Conservation (phyloP, 2,329 filamentous ascomycete species). For the Falciphora oryzae region DNA sequence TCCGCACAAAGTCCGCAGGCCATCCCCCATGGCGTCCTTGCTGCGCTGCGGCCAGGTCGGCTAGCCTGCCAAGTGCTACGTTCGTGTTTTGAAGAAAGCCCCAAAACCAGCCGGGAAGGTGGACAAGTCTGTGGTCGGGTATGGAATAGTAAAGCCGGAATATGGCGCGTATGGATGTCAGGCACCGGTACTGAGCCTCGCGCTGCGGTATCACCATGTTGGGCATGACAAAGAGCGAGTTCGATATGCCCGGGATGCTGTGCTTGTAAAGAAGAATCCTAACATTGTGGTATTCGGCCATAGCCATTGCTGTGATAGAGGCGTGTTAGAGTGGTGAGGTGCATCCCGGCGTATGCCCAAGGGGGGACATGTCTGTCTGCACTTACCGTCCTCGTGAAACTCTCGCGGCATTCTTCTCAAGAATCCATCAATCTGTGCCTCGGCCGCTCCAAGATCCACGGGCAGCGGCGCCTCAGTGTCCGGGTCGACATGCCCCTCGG, state of each 20-base stretch:
- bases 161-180: conserved; percentile 13
- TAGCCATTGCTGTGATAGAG: conserved; percentile 12
- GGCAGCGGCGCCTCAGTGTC: neutral
- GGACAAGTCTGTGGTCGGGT: conserved; percentile 12
- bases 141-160: conserved; percentile 17
- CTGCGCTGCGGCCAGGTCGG: conserved; percentile 10
- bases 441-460: neutral
- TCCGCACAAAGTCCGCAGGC: conserved; percentile 10
- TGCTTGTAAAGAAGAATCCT: conserved; percentile 18
- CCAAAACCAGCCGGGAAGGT: conserved; percentile 14
- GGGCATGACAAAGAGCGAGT: neutral
- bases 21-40: conserved; percentile 11
- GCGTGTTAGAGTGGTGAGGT: neutral
- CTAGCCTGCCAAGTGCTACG: conserved; percentile 17
- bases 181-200: conserved; percentile 15
- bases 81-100: conserved; percentile 17
- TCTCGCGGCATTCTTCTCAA: neutral
- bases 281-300: conserved; percentile 16
- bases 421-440: conserved; percentile 3
- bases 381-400: neutral
- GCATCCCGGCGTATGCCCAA: neutral
- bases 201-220: conserved; percentile 7
- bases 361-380: neutral
- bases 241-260: conserved; percentile 12
- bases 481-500: neutral